phyloP scores from a whole-genome alignment of 306 rosid genomes.

The Begonia fuchsioides region DNA sequence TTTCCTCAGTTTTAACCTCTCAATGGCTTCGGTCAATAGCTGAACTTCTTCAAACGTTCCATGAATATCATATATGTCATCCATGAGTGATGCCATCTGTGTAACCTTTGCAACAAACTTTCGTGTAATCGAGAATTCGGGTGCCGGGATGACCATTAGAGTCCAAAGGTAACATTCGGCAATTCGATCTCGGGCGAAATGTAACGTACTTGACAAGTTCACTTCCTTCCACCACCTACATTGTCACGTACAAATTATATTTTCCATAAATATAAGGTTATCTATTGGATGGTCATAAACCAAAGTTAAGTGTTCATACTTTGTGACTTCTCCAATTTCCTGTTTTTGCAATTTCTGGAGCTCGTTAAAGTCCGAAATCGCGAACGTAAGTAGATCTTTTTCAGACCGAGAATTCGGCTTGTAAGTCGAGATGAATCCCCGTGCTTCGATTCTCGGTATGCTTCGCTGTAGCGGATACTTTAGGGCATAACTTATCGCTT shows the following conservation, averaged over 20 bases:
- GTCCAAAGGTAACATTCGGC: slow-evolving; percentile 16
- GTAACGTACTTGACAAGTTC: slow-evolving; percentile 11
- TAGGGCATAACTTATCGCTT: too few relatives aligned
- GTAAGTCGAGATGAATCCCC: too few relatives aligned
- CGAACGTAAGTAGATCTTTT: too few relatives aligned
- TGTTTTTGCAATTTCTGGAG: too few relatives aligned
- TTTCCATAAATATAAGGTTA: not conserved
- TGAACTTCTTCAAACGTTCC: slow-evolving; percentile 26
- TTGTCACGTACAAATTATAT: not conserved
- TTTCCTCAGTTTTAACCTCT: not conserved
- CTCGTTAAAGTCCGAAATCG: too few relatives aligned
- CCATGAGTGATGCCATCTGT: slow-evolving; percentile 5
- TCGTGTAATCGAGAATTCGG: slow-evolving; percentile 13
- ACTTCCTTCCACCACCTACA: slow-evolving; percentile 31
- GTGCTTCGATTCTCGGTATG: too few relatives aligned
- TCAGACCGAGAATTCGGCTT: too few relatives aligned
- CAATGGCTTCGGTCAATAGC: slow-evolving; percentile 11
- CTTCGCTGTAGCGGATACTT: too few relatives aligned
- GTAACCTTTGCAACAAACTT: slow-evolving; percentile 12
- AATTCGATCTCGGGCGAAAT: slow-evolving; percentile 24
- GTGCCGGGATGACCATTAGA: slow-evolving; percentile 10
- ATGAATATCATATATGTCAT: slow-evolving; percentile 32
- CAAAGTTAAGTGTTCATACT: too few relatives aligned
- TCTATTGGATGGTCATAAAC: not conserved
- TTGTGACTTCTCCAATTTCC: too few relatives aligned